These are phyloP conservation scores for Backusella parvicylindrica DNA, from an alignment of 192 early-diverging fungal genomes.

Conservation along the genomic window DNA sequence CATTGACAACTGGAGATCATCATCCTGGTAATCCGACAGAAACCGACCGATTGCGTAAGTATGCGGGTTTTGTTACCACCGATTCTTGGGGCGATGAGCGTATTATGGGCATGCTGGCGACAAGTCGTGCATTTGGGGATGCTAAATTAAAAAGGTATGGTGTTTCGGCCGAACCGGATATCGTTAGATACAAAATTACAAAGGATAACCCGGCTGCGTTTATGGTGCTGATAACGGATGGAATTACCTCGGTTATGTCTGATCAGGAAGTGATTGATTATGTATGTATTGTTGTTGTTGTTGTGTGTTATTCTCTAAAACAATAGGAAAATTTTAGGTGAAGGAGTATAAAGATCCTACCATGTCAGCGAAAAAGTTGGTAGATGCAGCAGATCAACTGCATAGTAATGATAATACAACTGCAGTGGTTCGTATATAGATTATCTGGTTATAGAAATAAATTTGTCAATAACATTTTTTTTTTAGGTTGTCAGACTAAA, in stretches of 20 bases:
- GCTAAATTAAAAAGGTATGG: slow-evolving; percentile 66
- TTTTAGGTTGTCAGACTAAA: slow-evolving; percentile 62
- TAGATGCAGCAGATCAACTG: slow-evolving; percentile 60
- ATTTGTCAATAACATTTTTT: not conserved
- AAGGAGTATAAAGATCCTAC: slow-evolving; percentile 60
- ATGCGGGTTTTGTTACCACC: slow-evolving; percentile 68
- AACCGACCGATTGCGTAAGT: slow-evolving; percentile 60
- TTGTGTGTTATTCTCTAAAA: not conserved
- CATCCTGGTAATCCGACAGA: slow-evolving; percentile 60
- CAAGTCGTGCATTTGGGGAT: slow-evolving; percentile 69
- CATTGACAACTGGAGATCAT: slow-evolving; percentile 59
- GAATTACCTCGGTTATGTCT: slow-evolving; percentile 65
- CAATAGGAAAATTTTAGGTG: slow-evolving; percentile 24
- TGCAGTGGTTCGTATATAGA: slow-evolving; percentile 40
- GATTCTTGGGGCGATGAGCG: slow-evolving; percentile 77
- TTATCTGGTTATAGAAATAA: not conserved
- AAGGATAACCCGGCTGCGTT: slow-evolving; percentile 62
- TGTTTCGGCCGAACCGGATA: slow-evolving; percentile 68
- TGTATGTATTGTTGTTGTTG: not conserved
- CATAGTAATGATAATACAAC: slow-evolving; percentile 73
- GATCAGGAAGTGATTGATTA: slow-evolving; percentile 71
- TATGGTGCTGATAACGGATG: slow-evolving; percentile 67
- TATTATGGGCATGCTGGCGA: slow-evolving; percentile 62
- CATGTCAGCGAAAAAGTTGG: slow-evolving; percentile 50
- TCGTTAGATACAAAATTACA: slow-evolving; percentile 48